A percentile compares a stretch with the other conserved stretches of the same genome.
Conservation (phyloP, 306 rosid species). For the Prunus campanulata region DNA sequence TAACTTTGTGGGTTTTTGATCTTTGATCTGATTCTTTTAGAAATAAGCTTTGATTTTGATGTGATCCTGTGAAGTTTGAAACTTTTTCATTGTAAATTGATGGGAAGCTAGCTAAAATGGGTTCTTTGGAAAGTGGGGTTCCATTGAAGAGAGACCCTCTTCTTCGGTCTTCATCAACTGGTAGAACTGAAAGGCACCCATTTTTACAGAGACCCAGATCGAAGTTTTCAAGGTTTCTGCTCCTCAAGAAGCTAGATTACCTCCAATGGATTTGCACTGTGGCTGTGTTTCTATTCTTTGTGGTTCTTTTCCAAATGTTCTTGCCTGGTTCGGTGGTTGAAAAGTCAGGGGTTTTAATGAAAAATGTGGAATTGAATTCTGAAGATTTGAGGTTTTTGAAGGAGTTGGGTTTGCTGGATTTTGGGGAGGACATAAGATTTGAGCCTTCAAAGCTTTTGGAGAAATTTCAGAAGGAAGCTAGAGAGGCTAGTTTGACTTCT, state of each 20-base stretch:
- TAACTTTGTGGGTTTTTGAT: neutral
- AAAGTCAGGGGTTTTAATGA: constrained; percentile 32
- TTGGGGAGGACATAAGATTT: constrained; percentile 68
- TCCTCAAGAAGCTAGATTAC: constrained; percentile 76
- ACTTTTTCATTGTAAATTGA: constrained; percentile 29
- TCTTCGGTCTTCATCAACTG: constrained; percentile 42
- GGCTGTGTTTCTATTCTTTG: constrained; percentile 68
- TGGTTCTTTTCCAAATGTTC: constrained; percentile 78
- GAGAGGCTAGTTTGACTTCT: constrained; percentile 31
- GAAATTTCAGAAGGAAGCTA: constrained; percentile 51
- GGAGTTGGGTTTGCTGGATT: constrained; percentile 56
- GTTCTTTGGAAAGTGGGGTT: constrained; percentile 70
- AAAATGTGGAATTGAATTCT: constrained; percentile 42
- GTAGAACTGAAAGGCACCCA: constrained; percentile 53
- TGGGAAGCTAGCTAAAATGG: constrained; percentile 81
- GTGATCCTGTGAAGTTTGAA: constrained; percentile 26
- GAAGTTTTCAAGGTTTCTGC: constrained; percentile 75
- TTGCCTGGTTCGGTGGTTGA: constrained; percentile 80
- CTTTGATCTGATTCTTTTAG: neutral
- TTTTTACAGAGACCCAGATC: constrained; percentile 84
- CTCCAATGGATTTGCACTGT: constrained; percentile 94
- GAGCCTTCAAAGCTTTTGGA: constrained; percentile 60
- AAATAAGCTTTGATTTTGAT: constrained; percentile 10
- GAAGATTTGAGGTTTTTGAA: constrained; percentile 38
- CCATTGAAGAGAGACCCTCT: constrained; percentile 67